A percentile compares a stretch with the other conserved stretches of the same genome.
Conservation (phyloP, 305 asterid genomes). For the Fraxinus platypoda region DNA sequence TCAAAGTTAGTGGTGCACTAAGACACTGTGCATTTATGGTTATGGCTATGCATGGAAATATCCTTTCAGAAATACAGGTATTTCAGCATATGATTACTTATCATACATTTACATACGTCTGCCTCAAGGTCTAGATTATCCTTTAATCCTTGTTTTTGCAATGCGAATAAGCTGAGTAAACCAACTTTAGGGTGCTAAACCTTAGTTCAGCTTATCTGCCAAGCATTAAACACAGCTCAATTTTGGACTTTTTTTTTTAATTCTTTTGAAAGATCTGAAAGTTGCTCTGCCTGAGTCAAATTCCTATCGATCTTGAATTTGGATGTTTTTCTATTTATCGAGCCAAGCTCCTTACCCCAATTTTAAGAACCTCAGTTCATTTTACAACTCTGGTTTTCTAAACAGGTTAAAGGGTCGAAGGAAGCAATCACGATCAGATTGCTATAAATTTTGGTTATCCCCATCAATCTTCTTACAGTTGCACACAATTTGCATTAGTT, state of each 20-base stretch:
- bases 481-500: not conserved
- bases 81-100: not conserved
- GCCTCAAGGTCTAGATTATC: not conserved
- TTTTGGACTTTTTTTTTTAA: not conserved
- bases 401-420: not conserved
- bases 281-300: not conserved
- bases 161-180: not conserved
- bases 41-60: slow-evolving; percentile 97
- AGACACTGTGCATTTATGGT: slow-evolving; percentile 96
- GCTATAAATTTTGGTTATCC: not conserved
- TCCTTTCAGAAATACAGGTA: slow-evolving; percentile 96
- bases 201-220: not conserved
- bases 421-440: not conserved
- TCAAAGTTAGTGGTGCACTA: slow-evolving; percentile 84
- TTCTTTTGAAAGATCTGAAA: not conserved
- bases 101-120: not conserved
- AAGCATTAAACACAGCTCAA: not conserved
- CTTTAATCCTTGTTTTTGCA: not conserved
- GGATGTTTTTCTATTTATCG: not conserved
- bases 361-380: not conserved
- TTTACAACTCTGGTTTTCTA: not conserved
- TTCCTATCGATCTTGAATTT: not conserved
- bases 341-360: not conserved
- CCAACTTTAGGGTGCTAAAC: not conserved
- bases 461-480: not conserved